These are phyloP conservation scores for Daldinia grandis DNA, from an alignment of 495 filamentous ascomycete species.

Conservation along the genomic window DNA sequence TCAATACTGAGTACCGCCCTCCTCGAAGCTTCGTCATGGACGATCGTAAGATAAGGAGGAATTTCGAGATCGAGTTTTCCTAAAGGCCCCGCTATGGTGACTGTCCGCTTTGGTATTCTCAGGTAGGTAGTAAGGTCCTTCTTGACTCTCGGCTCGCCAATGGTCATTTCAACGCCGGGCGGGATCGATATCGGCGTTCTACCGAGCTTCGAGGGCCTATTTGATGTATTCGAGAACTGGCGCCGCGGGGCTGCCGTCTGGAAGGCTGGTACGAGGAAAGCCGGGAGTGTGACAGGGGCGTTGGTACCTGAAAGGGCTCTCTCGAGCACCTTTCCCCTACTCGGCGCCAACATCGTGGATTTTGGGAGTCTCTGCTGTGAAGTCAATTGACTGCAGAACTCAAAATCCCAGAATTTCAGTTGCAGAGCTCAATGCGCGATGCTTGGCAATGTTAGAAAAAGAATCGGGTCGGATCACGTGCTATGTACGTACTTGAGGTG, in stretches of 20 bases:
- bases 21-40: slow-evolving; percentile 65
- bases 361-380: slow-evolving; percentile 10
- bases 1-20: slow-evolving; percentile 73
- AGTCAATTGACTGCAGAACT: slow-evolving; percentile 27
- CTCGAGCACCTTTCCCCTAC: slow-evolving; percentile 54
- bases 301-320: slow-evolving; percentile 46
- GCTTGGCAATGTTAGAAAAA: slow-evolving; percentile 38
- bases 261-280: slow-evolving; percentile 80
- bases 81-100: slow-evolving; percentile 78
- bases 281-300: slow-evolving; percentile 61
- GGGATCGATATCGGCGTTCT: slow-evolving; percentile 82
- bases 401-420: slow-evolving; percentile 3
- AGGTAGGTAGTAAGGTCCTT: slow-evolving; percentile 62
- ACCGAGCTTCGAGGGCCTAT: slow-evolving; percentile 80
- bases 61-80: slow-evolving; percentile 77
- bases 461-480: slow-evolving; percentile 23
- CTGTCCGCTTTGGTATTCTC: slow-evolving; percentile 62
- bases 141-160: slow-evolving; percentile 65
- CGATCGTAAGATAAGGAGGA: slow-evolving; percentile 74
- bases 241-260: slow-evolving; percentile 59
- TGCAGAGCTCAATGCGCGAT: slow-evolving; percentile 24
- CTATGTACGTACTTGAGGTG: neutral
- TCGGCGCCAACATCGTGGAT: slow-evolving; percentile 59
- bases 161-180: slow-evolving; percentile 76
- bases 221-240: slow-evolving; percentile 75